phyloP scores from a whole-genome alignment of 2,329 filamentous ascomycete genomes.

The Monilinia fructicola region DNA sequence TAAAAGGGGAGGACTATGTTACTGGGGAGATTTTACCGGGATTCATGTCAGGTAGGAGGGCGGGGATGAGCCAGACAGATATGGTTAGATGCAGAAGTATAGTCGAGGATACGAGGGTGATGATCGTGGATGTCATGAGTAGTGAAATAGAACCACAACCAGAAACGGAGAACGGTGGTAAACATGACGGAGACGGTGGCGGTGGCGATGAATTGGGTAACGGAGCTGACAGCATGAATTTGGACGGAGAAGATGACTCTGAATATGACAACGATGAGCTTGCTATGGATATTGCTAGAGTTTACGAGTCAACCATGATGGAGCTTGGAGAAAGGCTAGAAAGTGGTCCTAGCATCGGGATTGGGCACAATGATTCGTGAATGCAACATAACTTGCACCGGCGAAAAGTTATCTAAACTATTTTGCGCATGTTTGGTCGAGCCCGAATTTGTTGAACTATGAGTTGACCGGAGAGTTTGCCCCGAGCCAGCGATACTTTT shows the following conservation, averaged over 20 bases:
- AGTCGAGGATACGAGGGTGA: slow-evolving; percentile 71
- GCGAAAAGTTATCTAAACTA: background rate
- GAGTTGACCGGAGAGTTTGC: background rate
- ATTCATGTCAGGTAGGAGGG: slow-evolving; percentile 58
- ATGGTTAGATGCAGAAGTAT: slow-evolving; percentile 85
- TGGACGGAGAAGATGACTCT: slow-evolving; percentile 38
- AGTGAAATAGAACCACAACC: slow-evolving; percentile 50
- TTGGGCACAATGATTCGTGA: slow-evolving; percentile 15
- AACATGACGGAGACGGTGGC: background rate
- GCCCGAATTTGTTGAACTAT: background rate
- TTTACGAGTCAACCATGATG: slow-evolving; percentile 79
- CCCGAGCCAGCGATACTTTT: background rate
- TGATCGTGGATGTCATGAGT: slow-evolving; percentile 68
- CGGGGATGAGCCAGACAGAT: slow-evolving; percentile 72
- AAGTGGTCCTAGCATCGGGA: slow-evolving; percentile 22
- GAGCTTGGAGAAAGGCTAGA: slow-evolving; percentile 67
- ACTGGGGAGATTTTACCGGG: slow-evolving; percentile 67
- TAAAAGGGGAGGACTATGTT: slow-evolving; percentile 65
- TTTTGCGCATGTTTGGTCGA: background rate
- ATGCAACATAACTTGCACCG: background rate
- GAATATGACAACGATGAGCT: slow-evolving; percentile 53
- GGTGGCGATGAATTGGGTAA: slow-evolving; percentile 43
- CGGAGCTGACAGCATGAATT: slow-evolving; percentile 39
- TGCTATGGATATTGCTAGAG: slow-evolving; percentile 69
- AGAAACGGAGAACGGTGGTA: slow-evolving; percentile 27